These are phyloP conservation scores for Colletotrichum sansevieriae DNA, from an alignment of 2,329 filamentous ascomycete species.

Conservation along the genomic window DNA sequence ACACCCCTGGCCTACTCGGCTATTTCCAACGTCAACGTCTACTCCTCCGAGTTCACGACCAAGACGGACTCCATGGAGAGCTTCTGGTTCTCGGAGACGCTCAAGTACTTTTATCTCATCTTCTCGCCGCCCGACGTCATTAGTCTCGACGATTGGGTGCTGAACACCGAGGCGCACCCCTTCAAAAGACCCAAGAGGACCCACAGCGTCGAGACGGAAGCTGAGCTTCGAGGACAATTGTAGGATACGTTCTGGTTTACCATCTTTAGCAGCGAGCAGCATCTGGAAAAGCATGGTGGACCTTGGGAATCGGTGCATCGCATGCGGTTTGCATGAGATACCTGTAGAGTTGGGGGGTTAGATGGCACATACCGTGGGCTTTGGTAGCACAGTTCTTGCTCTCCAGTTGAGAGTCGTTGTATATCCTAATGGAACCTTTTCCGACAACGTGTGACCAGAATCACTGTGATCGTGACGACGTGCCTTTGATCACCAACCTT, in stretches of 20 bases:
- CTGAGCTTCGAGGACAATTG: constrained; percentile 23
- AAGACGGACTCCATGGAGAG: constrained; percentile 51
- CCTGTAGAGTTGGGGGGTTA: not conserved
- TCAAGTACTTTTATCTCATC: constrained; percentile 83
- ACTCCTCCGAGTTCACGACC: constrained; percentile 29
- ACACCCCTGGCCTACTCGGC: constrained; percentile 59
- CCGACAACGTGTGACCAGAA: too few species aligned
- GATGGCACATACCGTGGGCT: not conserved
- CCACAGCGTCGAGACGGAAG: constrained; percentile 31
- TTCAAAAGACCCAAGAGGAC: constrained; percentile 51
- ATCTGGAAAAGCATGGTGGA: not conserved
- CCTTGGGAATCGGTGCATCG: not conserved
- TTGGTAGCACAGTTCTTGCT: not conserved
- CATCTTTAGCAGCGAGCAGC: not conserved
- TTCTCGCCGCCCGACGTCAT: constrained; percentile 74
- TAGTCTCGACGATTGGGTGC: constrained; percentile 78
- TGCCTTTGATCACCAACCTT: too few species aligned
- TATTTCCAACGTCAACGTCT: constrained; percentile 45
- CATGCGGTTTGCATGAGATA: not conserved
- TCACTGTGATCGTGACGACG: too few species aligned
- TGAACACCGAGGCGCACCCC: constrained; percentile 71
- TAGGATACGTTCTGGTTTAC: not conserved
- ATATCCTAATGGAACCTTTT: not conserved
- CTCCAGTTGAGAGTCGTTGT: not conserved
- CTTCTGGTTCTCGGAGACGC: constrained; percentile 82